Evolutionary conservation across 1,139 yeast species (phyloP), one percentile per base, ranked within the genome.

Genomic region (Scheffersomyces quercinus): DNA sequence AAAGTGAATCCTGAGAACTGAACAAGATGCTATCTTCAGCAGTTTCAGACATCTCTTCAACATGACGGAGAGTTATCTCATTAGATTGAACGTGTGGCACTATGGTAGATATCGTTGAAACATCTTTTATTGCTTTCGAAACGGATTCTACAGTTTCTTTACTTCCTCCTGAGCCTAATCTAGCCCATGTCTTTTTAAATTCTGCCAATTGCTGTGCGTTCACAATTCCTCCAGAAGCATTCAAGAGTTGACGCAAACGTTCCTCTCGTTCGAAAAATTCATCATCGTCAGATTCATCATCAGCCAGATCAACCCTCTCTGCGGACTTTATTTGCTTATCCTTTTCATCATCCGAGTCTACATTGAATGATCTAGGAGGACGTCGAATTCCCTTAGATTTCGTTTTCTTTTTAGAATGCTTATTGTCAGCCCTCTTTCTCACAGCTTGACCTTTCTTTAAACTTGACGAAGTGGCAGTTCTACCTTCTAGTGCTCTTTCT

Each of bases 281-380:
- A 43, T 83, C 90, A 13, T 72, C 81, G 51, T 84, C 89, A 3
- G 82, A 75, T 16, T 80, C 85, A 53, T 85, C 89, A 55, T 85
- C 91, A 0, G 88, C 82, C 42, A 77, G 83, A 45, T 71, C 70
- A 36, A 86, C 77, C 52, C 66, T 81, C 48, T 80, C 84, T 2
- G 82, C 64, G 0, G 85, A 80, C 40, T 71, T 67, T 28, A 64
- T 40, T 3, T 58, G 52, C 26, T 39, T 47, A 3, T 48, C 45
- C 2, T 41, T 44, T 35, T 54, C 62, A 30, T 58, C 61, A 30
- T 60, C 67, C 2, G 62, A 55, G 24, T 44, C 50, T 12, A 58
- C 56, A 20, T 48, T 39, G 41, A 53, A 51, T 9, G 57, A 45
- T 15, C 46, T 41, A 8, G 60, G 62, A 2, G 57, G 58, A 20